phyloP scores from a whole-genome alignment of 2,329 filamentous ascomycete species.

The Thielaviopsis punctulata region DNA sequence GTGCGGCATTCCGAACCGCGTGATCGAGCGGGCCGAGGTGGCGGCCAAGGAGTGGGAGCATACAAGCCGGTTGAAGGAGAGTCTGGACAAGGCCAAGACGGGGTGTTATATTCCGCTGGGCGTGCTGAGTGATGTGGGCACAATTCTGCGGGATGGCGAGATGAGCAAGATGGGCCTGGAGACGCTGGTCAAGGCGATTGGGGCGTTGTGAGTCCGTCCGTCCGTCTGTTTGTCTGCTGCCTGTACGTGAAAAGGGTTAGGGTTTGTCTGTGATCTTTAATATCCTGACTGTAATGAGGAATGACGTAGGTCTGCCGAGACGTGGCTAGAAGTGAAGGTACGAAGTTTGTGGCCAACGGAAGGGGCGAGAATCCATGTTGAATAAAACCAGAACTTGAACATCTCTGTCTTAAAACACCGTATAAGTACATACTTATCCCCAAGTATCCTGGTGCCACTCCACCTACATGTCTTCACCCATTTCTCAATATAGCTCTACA shows the following conservation, averaged over 20 bases:
- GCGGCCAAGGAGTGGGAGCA: constrained; percentile 91
- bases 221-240: no score
- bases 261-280: background rate
- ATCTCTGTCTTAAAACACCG: no score
- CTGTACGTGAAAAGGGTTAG: background rate
- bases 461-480: no score
- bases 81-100: constrained; percentile 61
- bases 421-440: no score
- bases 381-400: no score
- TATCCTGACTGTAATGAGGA: no score
- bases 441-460: no score
- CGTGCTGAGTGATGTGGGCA: constrained; percentile 71
- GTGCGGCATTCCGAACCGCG: constrained; percentile 74
- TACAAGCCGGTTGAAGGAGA: constrained; percentile 77
- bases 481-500: no score
- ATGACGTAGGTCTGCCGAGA: no score
- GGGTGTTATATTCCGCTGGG: constrained; percentile 73
- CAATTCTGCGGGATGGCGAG: constrained; percentile 46
- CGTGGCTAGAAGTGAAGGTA: no score
- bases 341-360: no score
- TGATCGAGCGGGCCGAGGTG: constrained; percentile 74
- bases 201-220: constrained; percentile 34
- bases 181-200: constrained; percentile 43
- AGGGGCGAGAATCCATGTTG: no score
- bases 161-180: constrained; percentile 35